Percentiles rank a stretch among this genome's conserved stretches.
Conservation (phyloP, 768 basidiomycete species). For the Collybia mongolica region DNA sequence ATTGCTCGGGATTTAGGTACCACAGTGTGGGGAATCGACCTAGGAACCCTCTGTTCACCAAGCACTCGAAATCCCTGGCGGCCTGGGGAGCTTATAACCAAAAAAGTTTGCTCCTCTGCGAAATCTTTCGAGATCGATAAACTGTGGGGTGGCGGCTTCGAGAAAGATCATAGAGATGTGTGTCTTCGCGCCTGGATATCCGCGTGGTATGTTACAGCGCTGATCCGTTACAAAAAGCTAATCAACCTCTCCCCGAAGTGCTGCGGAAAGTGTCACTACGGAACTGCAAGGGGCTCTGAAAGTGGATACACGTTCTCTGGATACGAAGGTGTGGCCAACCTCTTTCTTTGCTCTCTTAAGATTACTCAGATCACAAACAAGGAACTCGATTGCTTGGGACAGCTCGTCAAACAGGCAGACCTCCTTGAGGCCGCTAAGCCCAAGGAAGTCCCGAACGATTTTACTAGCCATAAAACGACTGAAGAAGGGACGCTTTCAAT, state of each 20-base stretch:
- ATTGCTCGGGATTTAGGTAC: constrained; percentile 22
- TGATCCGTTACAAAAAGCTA: background rate
- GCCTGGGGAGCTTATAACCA: constrained; percentile 24
- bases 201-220: constrained; percentile 22
- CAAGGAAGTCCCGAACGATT: constrained; percentile 30
- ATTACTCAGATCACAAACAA: constrained; percentile 8
- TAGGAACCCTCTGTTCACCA: constrained; percentile 25
- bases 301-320: constrained; percentile 20
- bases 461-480: constrained; percentile 20
- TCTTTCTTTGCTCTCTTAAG: background rate
- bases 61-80: constrained; percentile 17
- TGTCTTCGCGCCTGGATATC: constrained; percentile 40
- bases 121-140: constrained; percentile 18
- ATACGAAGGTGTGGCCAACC: constrained; percentile 15
- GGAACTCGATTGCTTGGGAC: constrained; percentile 28
- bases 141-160: constrained; percentile 27
- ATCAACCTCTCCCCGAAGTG: constrained; percentile 14
- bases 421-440: constrained; percentile 32
- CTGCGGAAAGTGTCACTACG: constrained; percentile 12
- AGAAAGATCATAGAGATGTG: constrained; percentile 18
- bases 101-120: constrained; percentile 10
- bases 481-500: constrained; percentile 28
- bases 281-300: constrained; percentile 7
- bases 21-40: constrained; percentile 34
- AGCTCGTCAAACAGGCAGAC: constrained; percentile 28